phyloP scores from a whole-genome alignment of 768 basidiomycete species.

The Collybia sordida region DNA sequence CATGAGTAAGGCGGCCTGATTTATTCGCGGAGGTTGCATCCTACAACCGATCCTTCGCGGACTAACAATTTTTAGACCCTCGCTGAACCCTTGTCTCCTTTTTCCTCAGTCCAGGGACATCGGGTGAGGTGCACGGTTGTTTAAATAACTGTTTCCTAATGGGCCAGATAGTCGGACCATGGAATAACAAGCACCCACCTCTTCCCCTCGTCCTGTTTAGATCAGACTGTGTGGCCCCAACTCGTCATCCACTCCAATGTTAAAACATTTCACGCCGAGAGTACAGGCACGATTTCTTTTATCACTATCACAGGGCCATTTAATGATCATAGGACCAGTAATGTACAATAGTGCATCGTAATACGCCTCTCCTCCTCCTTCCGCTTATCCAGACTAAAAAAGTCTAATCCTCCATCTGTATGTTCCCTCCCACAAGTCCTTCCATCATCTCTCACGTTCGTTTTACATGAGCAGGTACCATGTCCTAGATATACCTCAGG shows the following conservation, averaged over 20 bases:
- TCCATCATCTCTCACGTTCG: constrained; percentile 13
- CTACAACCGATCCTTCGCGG: not conserved
- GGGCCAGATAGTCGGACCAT: too few relatives aligned
- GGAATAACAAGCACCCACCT: too few relatives aligned
- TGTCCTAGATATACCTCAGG: constrained; percentile 2
- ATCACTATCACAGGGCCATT: not conserved
- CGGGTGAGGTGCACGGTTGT: not conserved
- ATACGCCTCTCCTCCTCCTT: not conserved
- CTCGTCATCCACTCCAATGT: not conserved
- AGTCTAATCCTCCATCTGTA: constrained; percentile 1
- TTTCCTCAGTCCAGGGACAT: not conserved
- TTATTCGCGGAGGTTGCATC: too few relatives aligned
- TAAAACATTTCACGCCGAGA: not conserved
- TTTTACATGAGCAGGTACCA: constrained; percentile 4
- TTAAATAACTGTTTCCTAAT: too few relatives aligned
- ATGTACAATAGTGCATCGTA: constrained; percentile 6
- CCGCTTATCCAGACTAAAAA: not conserved
- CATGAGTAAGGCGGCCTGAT: too few relatives aligned
- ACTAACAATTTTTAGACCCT: constrained; percentile 2
- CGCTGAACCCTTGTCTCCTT: not conserved
- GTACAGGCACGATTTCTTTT: too few relatives aligned
- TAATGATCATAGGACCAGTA: constrained; percentile 3
- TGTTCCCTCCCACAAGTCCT: constrained; percentile 14
- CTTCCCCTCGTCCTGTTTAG: not conserved
- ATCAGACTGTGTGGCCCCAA: not conserved